phyloP scores from a whole-genome alignment of 495 filamentous ascomycete species.

The Podospora australis region DNA sequence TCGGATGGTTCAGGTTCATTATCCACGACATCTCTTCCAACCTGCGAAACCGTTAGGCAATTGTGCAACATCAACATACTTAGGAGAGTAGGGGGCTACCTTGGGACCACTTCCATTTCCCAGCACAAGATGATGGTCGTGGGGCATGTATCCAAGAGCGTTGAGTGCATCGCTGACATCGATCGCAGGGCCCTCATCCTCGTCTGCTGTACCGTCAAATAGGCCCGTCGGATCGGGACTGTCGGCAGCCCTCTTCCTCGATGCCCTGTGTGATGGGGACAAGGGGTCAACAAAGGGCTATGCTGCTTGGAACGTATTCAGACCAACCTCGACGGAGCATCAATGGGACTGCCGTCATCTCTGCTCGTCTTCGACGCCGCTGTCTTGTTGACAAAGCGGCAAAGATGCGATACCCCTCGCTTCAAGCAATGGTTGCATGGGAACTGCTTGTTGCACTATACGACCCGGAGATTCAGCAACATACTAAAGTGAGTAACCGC shows the following conservation, averaged over 20 bases:
- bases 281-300: background rate
- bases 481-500: no score
- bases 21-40: conserved; percentile 8
- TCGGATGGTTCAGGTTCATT: conserved; percentile 20
- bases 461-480: no score
- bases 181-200: conserved; percentile 11
- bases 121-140: conserved; percentile 25
- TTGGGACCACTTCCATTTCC: conserved; percentile 19
- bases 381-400: conserved; percentile 26
- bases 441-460: conserved; percentile 37
- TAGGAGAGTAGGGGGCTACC: conserved; percentile 5
- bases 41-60: conserved; percentile 5
- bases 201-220: conserved; percentile 8
- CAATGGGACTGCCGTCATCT: conserved; percentile 8
- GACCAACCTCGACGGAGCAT: conserved; percentile 15
- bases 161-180: conserved; percentile 25
- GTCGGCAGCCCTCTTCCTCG: conserved; percentile 18
- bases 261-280: conserved; percentile 4
- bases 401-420: conserved; percentile 34
- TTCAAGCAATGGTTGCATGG: conserved; percentile 40
- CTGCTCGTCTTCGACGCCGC: conserved; percentile 11
- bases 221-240: conserved; percentile 5
- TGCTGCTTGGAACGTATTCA: background rate
- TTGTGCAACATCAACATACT: background rate
- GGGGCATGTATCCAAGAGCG: conserved; percentile 28